These are phyloP conservation scores for Colletotrichum brevisporum DNA, from an alignment of 2,329 filamentous ascomycete genomes.

Conservation along the genomic window DNA sequence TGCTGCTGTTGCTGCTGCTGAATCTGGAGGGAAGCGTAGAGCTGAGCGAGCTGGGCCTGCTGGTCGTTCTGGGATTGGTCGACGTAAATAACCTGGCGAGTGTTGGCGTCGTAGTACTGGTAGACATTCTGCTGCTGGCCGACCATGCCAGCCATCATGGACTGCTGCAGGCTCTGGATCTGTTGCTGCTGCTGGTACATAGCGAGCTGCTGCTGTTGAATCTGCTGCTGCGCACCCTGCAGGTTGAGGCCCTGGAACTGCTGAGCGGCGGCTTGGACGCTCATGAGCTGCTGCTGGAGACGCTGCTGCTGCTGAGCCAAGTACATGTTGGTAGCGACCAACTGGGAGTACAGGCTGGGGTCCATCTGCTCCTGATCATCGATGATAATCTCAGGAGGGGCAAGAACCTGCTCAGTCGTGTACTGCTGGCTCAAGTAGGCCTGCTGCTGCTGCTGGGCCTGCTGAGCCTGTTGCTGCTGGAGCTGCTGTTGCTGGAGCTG, in stretches of 20 bases:
- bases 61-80: constrained; percentile 73
- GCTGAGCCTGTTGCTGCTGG: constrained; percentile 49
- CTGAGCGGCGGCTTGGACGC: constrained; percentile 85
- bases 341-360: constrained; percentile 86
- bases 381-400: constrained; percentile 85
- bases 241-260: constrained; percentile 85
- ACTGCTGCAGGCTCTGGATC: constrained; percentile 63
- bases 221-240: constrained; percentile 64
- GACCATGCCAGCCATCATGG: constrained; percentile 42
- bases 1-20: constrained; percentile 62
- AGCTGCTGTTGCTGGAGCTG: constrained; percentile 40
- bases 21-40: constrained; percentile 45
- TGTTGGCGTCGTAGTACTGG: constrained; percentile 87
- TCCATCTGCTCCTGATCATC: constrained; percentile 84
- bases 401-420: constrained; percentile 86
- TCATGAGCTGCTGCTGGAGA: constrained; percentile 92
- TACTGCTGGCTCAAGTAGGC: constrained; percentile 62
- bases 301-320: constrained; percentile 95
- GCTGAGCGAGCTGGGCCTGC: constrained; percentile 51
- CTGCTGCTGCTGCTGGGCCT: constrained; percentile 47
- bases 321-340: constrained; percentile 92
- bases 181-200: constrained; percentile 61
- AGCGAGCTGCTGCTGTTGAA: constrained; percentile 60
- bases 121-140: constrained; percentile 80
- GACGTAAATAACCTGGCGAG: constrained; percentile 84